These are phyloP conservation scores for Exophiala bonariae DNA, from an alignment of 2,329 filamentous ascomycete species.

Conservation along the genomic window DNA sequence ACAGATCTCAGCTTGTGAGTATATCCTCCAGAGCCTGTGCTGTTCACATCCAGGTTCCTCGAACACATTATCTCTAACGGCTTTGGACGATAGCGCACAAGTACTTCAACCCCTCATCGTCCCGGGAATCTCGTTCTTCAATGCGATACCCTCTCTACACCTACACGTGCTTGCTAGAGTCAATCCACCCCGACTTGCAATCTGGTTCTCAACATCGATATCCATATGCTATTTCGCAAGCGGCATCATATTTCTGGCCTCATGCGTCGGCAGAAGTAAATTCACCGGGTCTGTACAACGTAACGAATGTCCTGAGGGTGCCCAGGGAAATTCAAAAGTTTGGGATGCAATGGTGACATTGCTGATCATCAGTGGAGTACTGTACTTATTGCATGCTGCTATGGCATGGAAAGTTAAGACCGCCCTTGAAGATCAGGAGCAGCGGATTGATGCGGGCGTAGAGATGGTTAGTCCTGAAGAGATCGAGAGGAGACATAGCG, in stretches of 20 bases:
- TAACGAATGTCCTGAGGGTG: constrained; percentile 24
- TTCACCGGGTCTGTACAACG: constrained; percentile 12
- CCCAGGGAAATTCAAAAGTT: constrained; percentile 12
- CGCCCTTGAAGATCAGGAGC: constrained; percentile 16
- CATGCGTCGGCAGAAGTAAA: constrained; percentile 14
- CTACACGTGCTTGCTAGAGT: constrained; percentile 25
- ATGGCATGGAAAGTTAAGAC: constrained; percentile 25
- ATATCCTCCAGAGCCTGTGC: background rate
- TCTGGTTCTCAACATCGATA: constrained; percentile 22
- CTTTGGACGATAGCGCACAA: constrained; percentile 11
- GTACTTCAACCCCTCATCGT: constrained; percentile 28
- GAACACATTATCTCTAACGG: background rate
- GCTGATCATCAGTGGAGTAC: constrained; percentile 21
- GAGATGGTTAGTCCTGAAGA: constrained; percentile 25
- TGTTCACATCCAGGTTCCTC: background rate
- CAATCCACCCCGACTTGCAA: constrained; percentile 25
- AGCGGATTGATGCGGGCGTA: constrained; percentile 19
- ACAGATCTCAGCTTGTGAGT: constrained; percentile 23
- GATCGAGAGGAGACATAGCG: constrained; percentile 24
- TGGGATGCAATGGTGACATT: constrained; percentile 27
- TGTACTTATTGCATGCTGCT: constrained; percentile 20
- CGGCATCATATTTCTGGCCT: constrained; percentile 22
- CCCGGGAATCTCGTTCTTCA: constrained; percentile 27
- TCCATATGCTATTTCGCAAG: constrained; percentile 19
- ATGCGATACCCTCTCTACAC: constrained; percentile 26